Evolutionary conservation across 1,139 yeast genomes (phyloP).

Genomic region (Taiozyma sp.): DNA sequence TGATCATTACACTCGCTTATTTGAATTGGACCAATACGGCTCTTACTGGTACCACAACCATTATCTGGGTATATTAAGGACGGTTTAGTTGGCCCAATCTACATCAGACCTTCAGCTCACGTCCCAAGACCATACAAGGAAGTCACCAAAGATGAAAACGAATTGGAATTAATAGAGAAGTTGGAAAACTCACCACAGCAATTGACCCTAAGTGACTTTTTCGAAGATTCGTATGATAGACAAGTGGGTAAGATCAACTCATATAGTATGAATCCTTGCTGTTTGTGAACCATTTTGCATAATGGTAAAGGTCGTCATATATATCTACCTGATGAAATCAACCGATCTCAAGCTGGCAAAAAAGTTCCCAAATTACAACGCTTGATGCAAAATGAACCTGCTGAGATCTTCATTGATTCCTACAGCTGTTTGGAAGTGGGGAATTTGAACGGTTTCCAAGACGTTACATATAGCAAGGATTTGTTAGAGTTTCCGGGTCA

Average conservation of each 20-base stretch:
- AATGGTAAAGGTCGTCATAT: slow-evolving; percentile 34
- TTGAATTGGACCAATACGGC: slow-evolving; percentile 32
- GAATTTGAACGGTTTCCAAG: slow-evolving; percentile 6
- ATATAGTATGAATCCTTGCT: slow-evolving; percentile 33
- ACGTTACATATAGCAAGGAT: slow-evolving; percentile 5
- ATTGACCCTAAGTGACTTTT: slow-evolving; percentile 29
- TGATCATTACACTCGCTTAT: slow-evolving; percentile 26
- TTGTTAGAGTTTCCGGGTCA: slow-evolving; percentile 28
- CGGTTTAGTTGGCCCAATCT: slow-evolving; percentile 33
- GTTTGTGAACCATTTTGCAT: slow-evolving; percentile 30
- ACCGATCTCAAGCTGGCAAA: slow-evolving; percentile 6
- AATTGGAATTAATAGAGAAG: slow-evolving; percentile 11
- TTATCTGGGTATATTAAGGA: slow-evolving; percentile 32
- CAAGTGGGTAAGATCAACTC: slow-evolving; percentile 18
- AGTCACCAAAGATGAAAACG: slow-evolving; percentile 19
- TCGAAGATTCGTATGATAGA: slow-evolving; percentile 28
- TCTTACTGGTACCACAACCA: slow-evolving; percentile 38
- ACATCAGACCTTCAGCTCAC: slow-evolving; percentile 25
- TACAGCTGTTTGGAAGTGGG: slow-evolving; percentile 15
- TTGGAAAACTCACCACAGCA: slow-evolving; percentile 27
- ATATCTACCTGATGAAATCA: slow-evolving; percentile 21
- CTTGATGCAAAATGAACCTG: neutral
- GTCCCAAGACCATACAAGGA: slow-evolving; percentile 28
- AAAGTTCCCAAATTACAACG: neutral
- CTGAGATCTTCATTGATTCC: slow-evolving; percentile 1